Conservation (phyloP, 139 green algal genomes). For the Volvox africanus region DNA sequence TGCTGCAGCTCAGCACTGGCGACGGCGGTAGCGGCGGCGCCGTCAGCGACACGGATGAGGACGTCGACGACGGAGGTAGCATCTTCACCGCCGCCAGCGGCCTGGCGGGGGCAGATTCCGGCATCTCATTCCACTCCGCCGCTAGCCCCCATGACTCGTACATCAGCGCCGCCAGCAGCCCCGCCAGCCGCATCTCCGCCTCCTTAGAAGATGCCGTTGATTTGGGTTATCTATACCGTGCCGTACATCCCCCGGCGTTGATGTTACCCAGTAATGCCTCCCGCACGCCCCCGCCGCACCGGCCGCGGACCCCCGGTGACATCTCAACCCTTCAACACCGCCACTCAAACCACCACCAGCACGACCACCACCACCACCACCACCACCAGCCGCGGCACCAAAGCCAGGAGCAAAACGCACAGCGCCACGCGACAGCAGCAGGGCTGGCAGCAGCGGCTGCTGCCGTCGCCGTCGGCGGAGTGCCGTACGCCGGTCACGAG, state of each 20-base stretch:
- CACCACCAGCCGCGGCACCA: background rate
- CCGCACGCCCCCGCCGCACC: background rate
- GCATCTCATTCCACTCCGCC: conserved; percentile 27
- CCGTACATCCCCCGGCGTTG: conserved; percentile 7
- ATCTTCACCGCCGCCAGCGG: background rate
- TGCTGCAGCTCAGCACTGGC: background rate
- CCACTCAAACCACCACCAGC: background rate
- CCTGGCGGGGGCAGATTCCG: background rate
- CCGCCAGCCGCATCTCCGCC: background rate
- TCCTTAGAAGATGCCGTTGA: conserved; percentile 8
- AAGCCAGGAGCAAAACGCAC: background rate
- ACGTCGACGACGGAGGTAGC: background rate
- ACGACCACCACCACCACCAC: background rate
- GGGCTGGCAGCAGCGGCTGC: conserved; percentile 17
- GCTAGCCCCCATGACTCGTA: conserved; percentile 31
- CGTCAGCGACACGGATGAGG: background rate
- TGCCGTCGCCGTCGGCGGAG: conserved; percentile 11
- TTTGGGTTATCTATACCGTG: conserved; percentile 21
- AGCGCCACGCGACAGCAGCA: background rate
- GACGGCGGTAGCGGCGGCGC: background rate
- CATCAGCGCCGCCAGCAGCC: conserved; percentile 39
- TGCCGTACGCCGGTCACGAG: conserved; percentile 23
- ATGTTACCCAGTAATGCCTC: background rate
- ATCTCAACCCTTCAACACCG: background rate
- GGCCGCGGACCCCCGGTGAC: background rate